A percentile compares a stretch with the other conserved stretches of the same genome.
These are phyloP conservation scores for Linnemannia schmuckeri DNA, from an alignment of 192 early-diverging fungal species.

Conservation along the genomic window DNA sequence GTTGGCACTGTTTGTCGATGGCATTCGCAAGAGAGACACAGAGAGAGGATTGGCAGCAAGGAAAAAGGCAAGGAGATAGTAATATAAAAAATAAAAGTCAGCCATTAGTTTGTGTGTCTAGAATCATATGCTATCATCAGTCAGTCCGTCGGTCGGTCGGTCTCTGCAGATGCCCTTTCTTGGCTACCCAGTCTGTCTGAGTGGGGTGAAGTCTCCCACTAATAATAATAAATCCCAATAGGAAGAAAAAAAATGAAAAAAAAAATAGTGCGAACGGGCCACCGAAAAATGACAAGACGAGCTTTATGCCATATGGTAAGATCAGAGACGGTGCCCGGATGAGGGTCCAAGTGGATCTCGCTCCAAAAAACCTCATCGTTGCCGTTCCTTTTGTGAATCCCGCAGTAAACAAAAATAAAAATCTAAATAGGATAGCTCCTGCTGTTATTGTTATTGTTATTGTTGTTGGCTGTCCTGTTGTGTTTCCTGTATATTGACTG, in stretches of 20 bases:
- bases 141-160: neutral
- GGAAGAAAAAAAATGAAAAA: neutral
- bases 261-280: constrained; percentile 18
- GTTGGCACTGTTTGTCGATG: constrained; percentile 39
- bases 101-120: neutral
- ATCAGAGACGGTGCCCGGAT: neutral
- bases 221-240: neutral
- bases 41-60: neutral
- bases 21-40: constrained; percentile 3
- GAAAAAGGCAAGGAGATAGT: neutral
- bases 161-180: constrained; percentile 1
- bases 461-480: neutral
- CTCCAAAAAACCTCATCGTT: neutral
- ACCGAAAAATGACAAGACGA: constrained; percentile 2
- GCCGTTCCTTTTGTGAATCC: neutral
- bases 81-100: neutral
- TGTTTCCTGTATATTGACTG: neutral
- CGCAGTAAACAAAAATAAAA: constrained; percentile 4
- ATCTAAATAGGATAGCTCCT: neutral
- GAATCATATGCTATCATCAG: neutral
- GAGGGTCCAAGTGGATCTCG: neutral
- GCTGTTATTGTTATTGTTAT: neutral
- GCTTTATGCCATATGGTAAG: neutral
- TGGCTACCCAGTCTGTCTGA: neutral
- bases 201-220: neutral